Base-by-base conservation (phyloP, 441 rosid species). In the Populus hybrid region DNA sequence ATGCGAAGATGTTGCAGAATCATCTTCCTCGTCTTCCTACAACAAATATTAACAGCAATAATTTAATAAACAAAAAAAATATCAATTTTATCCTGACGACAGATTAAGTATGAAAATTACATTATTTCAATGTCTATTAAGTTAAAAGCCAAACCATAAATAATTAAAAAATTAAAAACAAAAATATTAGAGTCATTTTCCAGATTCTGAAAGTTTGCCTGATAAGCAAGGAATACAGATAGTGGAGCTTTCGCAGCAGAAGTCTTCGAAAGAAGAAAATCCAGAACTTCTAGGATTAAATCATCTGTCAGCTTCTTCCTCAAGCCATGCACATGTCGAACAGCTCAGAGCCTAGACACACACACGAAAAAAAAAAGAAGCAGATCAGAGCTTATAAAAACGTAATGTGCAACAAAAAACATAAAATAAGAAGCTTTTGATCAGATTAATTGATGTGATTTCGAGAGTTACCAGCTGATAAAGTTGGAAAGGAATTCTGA, bases 1-100 rank as follows among this genome's bases (percentile, higher is more conserved):
- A 46, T 1, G 53, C 14, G 18, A 11, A 2, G 91, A 86, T 14
- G 87, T 78, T 2, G 90, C 92, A 1, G 87, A 87, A 81, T 91
- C 92, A 24, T 88, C 88, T 82, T 91, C 95, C 53, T 46, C 18
- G 18, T 46, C 53, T 11, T 46, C 53, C 53, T 12, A 46, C 53
- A 46, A 46, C 53, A 6, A 46, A 46, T 46, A 46, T 4, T 12
- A 46, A 11, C 53, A 9, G 0, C 53, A 11, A 46, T 46, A 46
- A 46, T 46, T 4, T 46, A 46, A 46, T 4, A 46, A 46, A 18
- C 53, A 46, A 46, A 46, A 46, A 12, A 46, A 12, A 46, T 40
- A 40, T 10, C 14, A 14, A 40, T 40, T 40, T 40, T 40, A 40
- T 40, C 50, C 50, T 40, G 3, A 12, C 14, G 14, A 5, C 1